Percentiles rank a stretch among this genome's conserved stretches.
Conservation (phyloP, 805 yeast genomes). For the Suhomyces sp. region DNA sequence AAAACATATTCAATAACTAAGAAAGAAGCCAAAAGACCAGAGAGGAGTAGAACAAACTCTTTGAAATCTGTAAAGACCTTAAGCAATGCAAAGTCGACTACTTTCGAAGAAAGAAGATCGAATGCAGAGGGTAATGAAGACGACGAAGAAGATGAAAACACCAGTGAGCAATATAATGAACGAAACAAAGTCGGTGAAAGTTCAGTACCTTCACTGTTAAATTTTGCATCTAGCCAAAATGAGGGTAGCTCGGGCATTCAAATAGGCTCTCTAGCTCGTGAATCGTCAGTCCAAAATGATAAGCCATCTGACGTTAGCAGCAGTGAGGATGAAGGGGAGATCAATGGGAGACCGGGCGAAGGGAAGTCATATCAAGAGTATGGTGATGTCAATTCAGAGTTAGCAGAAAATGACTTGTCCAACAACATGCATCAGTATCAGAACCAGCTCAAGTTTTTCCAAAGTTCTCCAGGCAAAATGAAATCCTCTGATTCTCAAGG, state of each 20-base stretch:
- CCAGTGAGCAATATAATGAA: constrained; percentile 1
- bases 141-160: constrained; percentile 6
- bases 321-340: constrained; percentile 12
- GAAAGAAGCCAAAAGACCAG: neutral
- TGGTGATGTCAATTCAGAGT: neutral
- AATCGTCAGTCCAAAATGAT: constrained; percentile 7
- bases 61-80: neutral
- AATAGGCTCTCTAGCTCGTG: neutral
- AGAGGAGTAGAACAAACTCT: constrained; percentile 1
- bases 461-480: constrained; percentile 6
- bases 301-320: constrained; percentile 14
- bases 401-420: neutral
- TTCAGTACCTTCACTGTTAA: neutral
- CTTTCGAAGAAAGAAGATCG: neutral
- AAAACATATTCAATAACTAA: neutral
- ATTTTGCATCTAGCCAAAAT: neutral
- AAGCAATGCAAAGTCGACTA: neutral
- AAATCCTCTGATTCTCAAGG: neutral
- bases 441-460: constrained; percentile 8
- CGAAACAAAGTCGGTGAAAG: neutral
- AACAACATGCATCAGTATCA: constrained; percentile 3
- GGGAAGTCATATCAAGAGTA: neutral
- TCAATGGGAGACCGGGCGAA: neutral
- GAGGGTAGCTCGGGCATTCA: neutral
- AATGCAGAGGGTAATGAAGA: constrained; percentile 7